These are phyloP conservation scores for Calocybe indica DNA, from an alignment of 768 basidiomycete genomes.

Conservation along the genomic window DNA sequence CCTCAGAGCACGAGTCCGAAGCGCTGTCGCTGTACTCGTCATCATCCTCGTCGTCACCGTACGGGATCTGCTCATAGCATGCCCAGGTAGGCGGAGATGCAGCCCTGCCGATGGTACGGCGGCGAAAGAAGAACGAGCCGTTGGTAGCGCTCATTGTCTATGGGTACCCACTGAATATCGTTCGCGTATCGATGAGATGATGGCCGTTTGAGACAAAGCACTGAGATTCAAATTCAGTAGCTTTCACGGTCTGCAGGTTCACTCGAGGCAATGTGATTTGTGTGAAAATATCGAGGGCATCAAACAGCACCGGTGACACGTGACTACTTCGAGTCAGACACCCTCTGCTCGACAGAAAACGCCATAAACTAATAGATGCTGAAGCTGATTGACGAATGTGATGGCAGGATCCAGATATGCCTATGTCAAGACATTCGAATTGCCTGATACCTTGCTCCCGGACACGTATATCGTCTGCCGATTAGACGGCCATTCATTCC, in stretches of 20 bases:
- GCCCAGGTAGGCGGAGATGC: slow-evolving; percentile 85
- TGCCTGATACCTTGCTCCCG: slow-evolving; percentile 80
- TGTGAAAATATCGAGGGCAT: slow-evolving; percentile 5
- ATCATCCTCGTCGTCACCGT: slow-evolving; percentile 57
- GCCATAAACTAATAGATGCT: no score
- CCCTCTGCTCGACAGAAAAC: no score
- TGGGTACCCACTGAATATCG: not conserved
- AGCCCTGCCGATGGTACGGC: slow-evolving; percentile 72
- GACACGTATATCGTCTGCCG: slow-evolving; percentile 82
- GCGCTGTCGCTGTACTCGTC: slow-evolving; percentile 42
- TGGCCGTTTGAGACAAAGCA: slow-evolving; percentile 1
- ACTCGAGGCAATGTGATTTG: slow-evolving; percentile 8
- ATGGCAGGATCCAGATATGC: slow-evolving; percentile 95
- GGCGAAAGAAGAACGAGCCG: slow-evolving; percentile 51
- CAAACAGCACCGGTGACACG: no score
- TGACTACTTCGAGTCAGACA: no score
- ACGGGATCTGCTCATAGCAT: slow-evolving; percentile 86
- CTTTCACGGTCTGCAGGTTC: no score
- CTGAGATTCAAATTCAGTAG: slow-evolving; percentile 6
- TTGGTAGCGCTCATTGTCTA: slow-evolving; percentile 31
- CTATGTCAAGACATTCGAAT: slow-evolving; percentile 87
- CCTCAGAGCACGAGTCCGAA: slow-evolving; percentile 57
- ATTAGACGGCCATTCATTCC: slow-evolving; percentile 91
- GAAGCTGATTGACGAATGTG: not conserved
- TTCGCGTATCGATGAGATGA: not conserved